Conservation (phyloP, 805 yeast species). For the Kuraishia molischiana region DNA sequence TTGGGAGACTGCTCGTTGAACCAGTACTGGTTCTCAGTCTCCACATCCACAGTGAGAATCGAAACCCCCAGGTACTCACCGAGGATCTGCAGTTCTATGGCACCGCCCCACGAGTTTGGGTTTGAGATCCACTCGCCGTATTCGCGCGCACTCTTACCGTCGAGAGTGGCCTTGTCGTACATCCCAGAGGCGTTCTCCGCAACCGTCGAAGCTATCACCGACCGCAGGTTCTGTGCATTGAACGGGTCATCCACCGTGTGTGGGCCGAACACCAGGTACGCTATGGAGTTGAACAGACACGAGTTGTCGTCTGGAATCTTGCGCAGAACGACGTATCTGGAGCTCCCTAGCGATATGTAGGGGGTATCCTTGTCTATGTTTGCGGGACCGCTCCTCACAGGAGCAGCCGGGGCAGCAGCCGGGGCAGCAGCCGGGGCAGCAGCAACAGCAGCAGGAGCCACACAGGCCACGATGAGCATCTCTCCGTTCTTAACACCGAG, state of each 20-base stretch:
- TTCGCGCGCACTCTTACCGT: conserved; percentile 38
- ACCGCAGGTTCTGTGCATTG: conserved; percentile 38
- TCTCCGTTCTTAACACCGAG: conserved; percentile 51
- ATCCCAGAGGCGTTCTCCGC: conserved; percentile 24
- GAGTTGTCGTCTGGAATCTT: conserved; percentile 72
- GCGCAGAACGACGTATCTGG: conserved; percentile 34
- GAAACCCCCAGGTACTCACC: conserved; percentile 39
- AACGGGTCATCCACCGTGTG: conserved; percentile 25
- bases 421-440: conserved; percentile 1
- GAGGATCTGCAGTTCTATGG: conserved; percentile 61
- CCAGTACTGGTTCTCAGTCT: conserved; percentile 44
- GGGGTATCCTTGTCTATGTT: neutral
- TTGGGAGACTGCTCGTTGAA: conserved; percentile 32
- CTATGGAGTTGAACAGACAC: conserved; percentile 60
- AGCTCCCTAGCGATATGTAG: conserved; percentile 3
- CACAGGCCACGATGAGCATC: conserved; percentile 29
- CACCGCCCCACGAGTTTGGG: conserved; percentile 74
- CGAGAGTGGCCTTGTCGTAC: conserved; percentile 50
- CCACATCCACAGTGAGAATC: conserved; percentile 56
- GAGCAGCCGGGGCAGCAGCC: conserved; percentile 3
- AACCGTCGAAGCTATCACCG: conserved; percentile 39
- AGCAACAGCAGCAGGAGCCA: neutral
- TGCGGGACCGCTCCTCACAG: conserved; percentile 4
- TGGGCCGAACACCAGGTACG: conserved; percentile 32
- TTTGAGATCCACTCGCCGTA: conserved; percentile 54